These are phyloP conservation scores for Penicillium brasilianum DNA, from an alignment of 2,329 filamentous ascomycete species.

Conservation along the genomic window DNA sequence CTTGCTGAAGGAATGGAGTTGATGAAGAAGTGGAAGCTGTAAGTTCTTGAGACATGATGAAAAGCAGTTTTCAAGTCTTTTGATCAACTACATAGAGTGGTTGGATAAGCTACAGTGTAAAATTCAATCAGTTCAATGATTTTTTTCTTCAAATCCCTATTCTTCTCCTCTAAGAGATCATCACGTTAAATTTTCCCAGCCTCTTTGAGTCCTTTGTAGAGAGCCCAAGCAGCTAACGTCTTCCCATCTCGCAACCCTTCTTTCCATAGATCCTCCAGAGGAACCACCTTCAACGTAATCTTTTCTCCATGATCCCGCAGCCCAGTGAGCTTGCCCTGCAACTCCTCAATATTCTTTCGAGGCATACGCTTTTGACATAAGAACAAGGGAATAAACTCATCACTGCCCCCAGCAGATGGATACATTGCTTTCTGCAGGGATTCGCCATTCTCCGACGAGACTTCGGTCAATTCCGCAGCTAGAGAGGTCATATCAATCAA, in stretches of 20 bases:
- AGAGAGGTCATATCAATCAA: slow-evolving; percentile 61
- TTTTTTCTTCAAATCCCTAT: no score
- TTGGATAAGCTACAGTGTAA: background rate
- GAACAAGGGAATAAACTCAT: slow-evolving; percentile 64
- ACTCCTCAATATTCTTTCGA: slow-evolving; percentile 53
- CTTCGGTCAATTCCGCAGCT: slow-evolving; percentile 41
- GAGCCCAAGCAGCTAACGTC: slow-evolving; percentile 58
- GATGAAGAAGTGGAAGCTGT: slow-evolving; percentile 56
- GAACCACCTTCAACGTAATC: slow-evolving; percentile 62
- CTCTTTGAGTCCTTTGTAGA: slow-evolving; percentile 59
- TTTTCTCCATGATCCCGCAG: slow-evolving; percentile 61
- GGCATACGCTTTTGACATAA: slow-evolving; percentile 60
- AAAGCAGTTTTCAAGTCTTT: background rate
- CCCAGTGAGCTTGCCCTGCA: slow-evolving; percentile 61
- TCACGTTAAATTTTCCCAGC: slow-evolving; percentile 54
- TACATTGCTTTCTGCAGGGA: slow-evolving; percentile 57
- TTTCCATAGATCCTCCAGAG: slow-evolving; percentile 58
- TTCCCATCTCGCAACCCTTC: slow-evolving; percentile 62
- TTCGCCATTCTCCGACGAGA: slow-evolving; percentile 35
- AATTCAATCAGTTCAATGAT: background rate
- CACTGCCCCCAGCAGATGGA: slow-evolving; percentile 60
- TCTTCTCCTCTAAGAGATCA: no score
- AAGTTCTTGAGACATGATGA: slow-evolving; percentile 5
- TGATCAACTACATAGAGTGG: background rate
- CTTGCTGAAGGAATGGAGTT: slow-evolving; percentile 79